A percentile compares a stretch with the other conserved stretches of the same genome.
phyloP scores from a whole-genome alignment of 73 alveolate species.

The Tetrahymena borealis region DNA sequence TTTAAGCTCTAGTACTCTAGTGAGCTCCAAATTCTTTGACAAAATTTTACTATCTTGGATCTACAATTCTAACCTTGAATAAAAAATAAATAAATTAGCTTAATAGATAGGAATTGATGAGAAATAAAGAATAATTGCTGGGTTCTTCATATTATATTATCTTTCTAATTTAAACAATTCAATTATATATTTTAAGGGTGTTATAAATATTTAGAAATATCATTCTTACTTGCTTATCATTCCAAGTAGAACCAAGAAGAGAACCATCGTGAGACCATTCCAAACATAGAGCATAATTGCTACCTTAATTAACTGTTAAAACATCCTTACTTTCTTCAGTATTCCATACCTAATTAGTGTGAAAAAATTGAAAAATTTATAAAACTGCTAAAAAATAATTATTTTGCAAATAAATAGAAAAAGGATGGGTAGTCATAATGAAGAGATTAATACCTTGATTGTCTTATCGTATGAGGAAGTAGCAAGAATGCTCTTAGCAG shows the following conservation, averaged over 20 bases:
- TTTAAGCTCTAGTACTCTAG: constrained; percentile 81
- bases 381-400: background rate
- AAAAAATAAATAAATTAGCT: too few species aligned
- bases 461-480: constrained; percentile 78
- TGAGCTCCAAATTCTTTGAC: constrained; percentile 61
- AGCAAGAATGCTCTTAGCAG: constrained; percentile 75
- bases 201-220: background rate
- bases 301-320: constrained; percentile 9
- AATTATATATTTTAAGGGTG: background rate
- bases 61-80: constrained; percentile 41
- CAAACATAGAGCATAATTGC: constrained; percentile 48
- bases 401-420: constrained; percentile 13
- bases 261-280: constrained; percentile 93
- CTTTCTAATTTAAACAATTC: too few species aligned
- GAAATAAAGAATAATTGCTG: too few species aligned
- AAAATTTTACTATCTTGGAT: constrained; percentile 76
- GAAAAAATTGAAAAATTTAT: constrained; percentile 12
- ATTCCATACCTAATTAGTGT: constrained; percentile 81
- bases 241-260: constrained; percentile 69
- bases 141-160: too few species aligned
- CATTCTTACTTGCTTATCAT: constrained; percentile 68
- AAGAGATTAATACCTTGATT: constrained; percentile 68
- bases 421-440: constrained; percentile 33
- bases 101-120: too few species aligned
- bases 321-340: constrained; percentile 52